phyloP scores from a whole-genome alignment of 257 asterid genomes.

The Scutellaria barbata region DNA sequence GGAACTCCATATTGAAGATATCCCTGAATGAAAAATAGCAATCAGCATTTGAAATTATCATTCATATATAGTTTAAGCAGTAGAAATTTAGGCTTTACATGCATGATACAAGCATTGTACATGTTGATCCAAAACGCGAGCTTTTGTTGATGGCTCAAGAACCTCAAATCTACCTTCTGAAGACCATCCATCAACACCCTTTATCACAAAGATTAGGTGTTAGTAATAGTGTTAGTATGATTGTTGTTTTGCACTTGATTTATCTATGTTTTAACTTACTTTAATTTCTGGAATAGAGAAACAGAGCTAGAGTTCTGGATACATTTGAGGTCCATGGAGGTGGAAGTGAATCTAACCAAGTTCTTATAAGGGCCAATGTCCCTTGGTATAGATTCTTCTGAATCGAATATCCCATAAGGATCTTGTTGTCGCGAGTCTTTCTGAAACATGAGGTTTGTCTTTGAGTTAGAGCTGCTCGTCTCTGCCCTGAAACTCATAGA shows the following conservation, averaged over 20 bases:
- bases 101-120: constrained; percentile 68
- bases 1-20: constrained; percentile 87
- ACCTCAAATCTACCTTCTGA: constrained; percentile 72
- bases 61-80: background rate
- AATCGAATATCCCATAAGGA: constrained; percentile 75
- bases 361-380: constrained; percentile 89
- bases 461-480: constrained; percentile 44
- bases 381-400: constrained; percentile 66
- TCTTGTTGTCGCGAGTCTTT: constrained; percentile 88
- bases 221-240: too few species aligned
- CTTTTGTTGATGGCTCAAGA: constrained; percentile 58
- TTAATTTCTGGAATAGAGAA: constrained; percentile 71
- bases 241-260: background rate
- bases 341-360: constrained; percentile 73
- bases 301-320: constrained; percentile 67
- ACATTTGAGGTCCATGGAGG: constrained; percentile 75
- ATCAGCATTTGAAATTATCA: background rate
- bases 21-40: constrained; percentile 52
- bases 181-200: constrained; percentile 72
- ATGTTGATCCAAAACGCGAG: constrained; percentile 64
- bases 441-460: constrained; percentile 46
- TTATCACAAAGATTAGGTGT: background rate
- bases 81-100: constrained; percentile 34
- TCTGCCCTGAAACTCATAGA: constrained; percentile 81
- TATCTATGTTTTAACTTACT: constrained; percentile 43